Evolutionary conservation across 352 stramenopile genomes (phyloP).

Genomic region (Globisporangium spinosum): DNA sequence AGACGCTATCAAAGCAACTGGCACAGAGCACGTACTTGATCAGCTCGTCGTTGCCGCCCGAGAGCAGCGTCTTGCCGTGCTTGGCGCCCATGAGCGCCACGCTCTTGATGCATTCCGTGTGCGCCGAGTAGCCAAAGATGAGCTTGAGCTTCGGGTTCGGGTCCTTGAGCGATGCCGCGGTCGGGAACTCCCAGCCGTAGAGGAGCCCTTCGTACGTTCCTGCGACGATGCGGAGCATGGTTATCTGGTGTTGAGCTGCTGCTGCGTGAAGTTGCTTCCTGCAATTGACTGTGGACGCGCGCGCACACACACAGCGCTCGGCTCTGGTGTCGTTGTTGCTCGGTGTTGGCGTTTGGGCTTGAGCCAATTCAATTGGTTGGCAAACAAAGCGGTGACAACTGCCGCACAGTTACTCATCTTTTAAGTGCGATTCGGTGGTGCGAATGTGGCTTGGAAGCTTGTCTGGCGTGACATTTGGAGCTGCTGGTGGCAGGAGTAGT

Average conservation of each 20-base stretch:
- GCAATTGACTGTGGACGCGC: background rate
- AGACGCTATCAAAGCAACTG: background rate
- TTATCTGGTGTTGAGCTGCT: slow-evolving; percentile 2
- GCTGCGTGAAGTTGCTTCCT: background rate
- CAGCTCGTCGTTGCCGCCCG: slow-evolving; percentile 80
- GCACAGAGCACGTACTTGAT: slow-evolving; percentile 62
- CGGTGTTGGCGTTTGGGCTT: background rate
- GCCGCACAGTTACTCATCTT: background rate
- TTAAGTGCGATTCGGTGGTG: slow-evolving; percentile 33
- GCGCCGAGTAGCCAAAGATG: slow-evolving; percentile 79
- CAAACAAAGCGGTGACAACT: slow-evolving; percentile 21
- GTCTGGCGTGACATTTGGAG: background rate
- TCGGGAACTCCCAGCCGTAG: slow-evolving; percentile 76
- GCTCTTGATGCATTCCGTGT: slow-evolving; percentile 86
- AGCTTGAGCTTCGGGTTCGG: slow-evolving; percentile 69
- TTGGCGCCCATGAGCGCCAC: slow-evolving; percentile 77
- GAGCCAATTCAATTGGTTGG: slow-evolving; percentile 17
- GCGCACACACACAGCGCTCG: background rate
- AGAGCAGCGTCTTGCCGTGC: slow-evolving; percentile 80
- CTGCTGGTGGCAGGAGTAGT: slow-evolving; percentile 15
- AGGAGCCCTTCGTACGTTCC: slow-evolving; percentile 86
- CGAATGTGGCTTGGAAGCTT: background rate
- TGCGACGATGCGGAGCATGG: slow-evolving; percentile 75
- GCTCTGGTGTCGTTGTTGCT: background rate
- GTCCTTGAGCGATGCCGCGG: slow-evolving; percentile 21